Evolutionary conservation across 139 green algal species (phyloP), one percentile per base, ranked within the genome.

Genomic region (Zygnema cylindricum): DNA sequence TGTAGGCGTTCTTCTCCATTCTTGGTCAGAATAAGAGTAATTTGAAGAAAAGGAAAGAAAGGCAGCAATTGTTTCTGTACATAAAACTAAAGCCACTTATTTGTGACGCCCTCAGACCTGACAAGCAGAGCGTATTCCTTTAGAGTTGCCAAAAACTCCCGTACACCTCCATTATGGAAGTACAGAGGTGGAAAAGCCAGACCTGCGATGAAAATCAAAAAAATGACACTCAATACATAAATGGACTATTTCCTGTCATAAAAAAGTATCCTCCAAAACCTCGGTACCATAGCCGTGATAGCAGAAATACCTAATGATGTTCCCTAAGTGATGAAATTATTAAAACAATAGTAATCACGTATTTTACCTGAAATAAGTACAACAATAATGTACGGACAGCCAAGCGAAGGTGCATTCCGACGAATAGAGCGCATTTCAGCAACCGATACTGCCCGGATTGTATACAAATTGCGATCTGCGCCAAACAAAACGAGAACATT

Each of bases 21-120:
- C n/a, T n/a, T n/a, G n/a, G n/a, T n/a, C n/a, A n/a, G n/a, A n/a
- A n/a, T n/a, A n/a, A n/a, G n/a, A n/a, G n/a, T n/a, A n/a, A n/a
- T n/a, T n/a, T n/a, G n/a, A n/a, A n/a, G n/a, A n/a, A n/a, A n/a
- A n/a, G n/a, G n/a, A n/a, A n/a, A n/a, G n/a, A n/a, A n/a, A n/a
- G n/a, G n/a, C n/a, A n/a, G 93, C 76, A 98, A 85, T 1, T 95
- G 95, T 92, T 98, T 95, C 0, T 92, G 91, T 0, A 90, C 93
- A 85, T 97, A 94, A 75, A 96, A 96, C 1, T 98, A 92, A 33
- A 98, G 89, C 81, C 95, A 97, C 11, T 93, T 95, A 83, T 91
- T 90, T 23, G 92, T 81, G 71, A 96, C 94, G 32, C 83, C 69
- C 0, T 86, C 69, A 3, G 85, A 94, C 77, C 86, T 39, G n/a